Evolutionary conservation across 1,284 basidiomycete genomes (phyloP).

Genomic region (Sanguinoderma infundibulare): DNA sequence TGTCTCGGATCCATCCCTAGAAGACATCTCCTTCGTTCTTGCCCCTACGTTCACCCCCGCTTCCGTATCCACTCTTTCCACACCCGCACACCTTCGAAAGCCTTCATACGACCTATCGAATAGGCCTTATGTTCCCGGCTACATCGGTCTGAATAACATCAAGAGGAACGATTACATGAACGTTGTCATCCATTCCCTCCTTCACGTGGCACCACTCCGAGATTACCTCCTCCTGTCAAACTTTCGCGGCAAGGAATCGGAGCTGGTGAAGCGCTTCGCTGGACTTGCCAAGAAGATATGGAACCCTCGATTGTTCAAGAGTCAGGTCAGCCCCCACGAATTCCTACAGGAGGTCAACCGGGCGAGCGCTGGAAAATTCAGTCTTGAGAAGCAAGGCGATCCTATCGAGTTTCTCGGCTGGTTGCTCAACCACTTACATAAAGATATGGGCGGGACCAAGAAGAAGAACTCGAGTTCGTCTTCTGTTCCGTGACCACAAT

Average conservation of each 20-base stretch:
- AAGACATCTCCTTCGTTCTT: slow-evolving; percentile 93
- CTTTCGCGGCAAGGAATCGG: slow-evolving; percentile 75
- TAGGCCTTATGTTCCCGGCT: slow-evolving; percentile 89
- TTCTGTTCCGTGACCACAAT: not conserved
- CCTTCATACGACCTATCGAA: slow-evolving; percentile 85
- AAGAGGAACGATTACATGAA: slow-evolving; percentile 98
- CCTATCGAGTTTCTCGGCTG: slow-evolving; percentile 97
- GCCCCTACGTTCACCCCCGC: slow-evolving; percentile 78
- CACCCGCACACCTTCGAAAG: slow-evolving; percentile 64
- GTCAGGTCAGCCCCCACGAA: slow-evolving; percentile 98
- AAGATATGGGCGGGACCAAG: slow-evolving; percentile 89
- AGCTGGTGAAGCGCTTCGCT: slow-evolving; percentile 88
- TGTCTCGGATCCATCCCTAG: slow-evolving; percentile 93
- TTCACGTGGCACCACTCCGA: slow-evolving; percentile 90
- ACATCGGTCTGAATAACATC: slow-evolving; percentile 97
- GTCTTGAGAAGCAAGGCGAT: slow-evolving; percentile 92
- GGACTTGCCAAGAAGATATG: slow-evolving; percentile 90
- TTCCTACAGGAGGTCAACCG: slow-evolving; percentile 96
- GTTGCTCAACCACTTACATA: slow-evolving; percentile 93
- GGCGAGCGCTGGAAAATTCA: slow-evolving; percentile 87
- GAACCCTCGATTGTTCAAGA: slow-evolving; percentile 96
- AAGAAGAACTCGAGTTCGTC: slow-evolving; percentile 84
- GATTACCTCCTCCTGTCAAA: slow-evolving; percentile 84
- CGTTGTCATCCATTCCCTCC: slow-evolving; percentile 92
- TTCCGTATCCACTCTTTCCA: slow-evolving; percentile 57